phyloP scores from a whole-genome alignment of 2,329 filamentous ascomycete genomes.

The Arachnomyces sp. region DNA sequence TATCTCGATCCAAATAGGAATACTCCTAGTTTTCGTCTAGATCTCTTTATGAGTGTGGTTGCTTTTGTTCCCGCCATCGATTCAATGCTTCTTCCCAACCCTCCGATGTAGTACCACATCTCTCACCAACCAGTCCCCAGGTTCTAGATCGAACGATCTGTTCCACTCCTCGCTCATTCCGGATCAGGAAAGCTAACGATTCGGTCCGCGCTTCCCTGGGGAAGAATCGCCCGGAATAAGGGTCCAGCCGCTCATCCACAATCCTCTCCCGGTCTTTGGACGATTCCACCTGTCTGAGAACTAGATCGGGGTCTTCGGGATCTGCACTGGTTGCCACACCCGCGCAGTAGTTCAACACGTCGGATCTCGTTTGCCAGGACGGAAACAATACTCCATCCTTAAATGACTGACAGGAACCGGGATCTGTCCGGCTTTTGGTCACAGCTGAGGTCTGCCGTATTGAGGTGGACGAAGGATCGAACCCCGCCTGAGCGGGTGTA shows the following conservation, averaged over 20 bases:
- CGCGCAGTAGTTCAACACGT: slow-evolving; percentile 83
- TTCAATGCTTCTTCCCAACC: slow-evolving; percentile 61
- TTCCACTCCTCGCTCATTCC: slow-evolving; percentile 65
- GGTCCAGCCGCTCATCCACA: slow-evolving; percentile 83
- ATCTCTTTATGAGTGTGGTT: not conserved
- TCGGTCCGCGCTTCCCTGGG: slow-evolving; percentile 67
- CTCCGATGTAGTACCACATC: slow-evolving; percentile 56
- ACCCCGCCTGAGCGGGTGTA: slow-evolving; percentile 62
- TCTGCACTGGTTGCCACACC: slow-evolving; percentile 81
- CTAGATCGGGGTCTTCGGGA: slow-evolving; percentile 72
- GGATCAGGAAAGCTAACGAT: slow-evolving; percentile 62
- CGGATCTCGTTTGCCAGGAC: slow-evolving; percentile 74
- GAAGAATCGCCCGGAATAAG: slow-evolving; percentile 80
- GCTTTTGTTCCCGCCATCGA: slow-evolving; percentile 48
- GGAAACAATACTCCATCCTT: slow-evolving; percentile 75
- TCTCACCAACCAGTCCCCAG: slow-evolving; percentile 69
- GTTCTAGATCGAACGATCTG: slow-evolving; percentile 71
- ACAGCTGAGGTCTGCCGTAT: slow-evolving; percentile 49
- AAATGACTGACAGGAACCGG: slow-evolving; percentile 61
- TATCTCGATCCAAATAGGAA: too few relatives aligned
- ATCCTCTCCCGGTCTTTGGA: slow-evolving; percentile 63
- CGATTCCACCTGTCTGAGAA: slow-evolving; percentile 62
- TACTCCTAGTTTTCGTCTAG: too few relatives aligned
- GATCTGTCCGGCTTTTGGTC: slow-evolving; percentile 48
- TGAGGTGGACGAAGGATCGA: slow-evolving; percentile 72